phyloP scores from a whole-genome alignment of 225 moss, liverwort and hornwort species.

The Pseudoscleropodium purum region DNA sequence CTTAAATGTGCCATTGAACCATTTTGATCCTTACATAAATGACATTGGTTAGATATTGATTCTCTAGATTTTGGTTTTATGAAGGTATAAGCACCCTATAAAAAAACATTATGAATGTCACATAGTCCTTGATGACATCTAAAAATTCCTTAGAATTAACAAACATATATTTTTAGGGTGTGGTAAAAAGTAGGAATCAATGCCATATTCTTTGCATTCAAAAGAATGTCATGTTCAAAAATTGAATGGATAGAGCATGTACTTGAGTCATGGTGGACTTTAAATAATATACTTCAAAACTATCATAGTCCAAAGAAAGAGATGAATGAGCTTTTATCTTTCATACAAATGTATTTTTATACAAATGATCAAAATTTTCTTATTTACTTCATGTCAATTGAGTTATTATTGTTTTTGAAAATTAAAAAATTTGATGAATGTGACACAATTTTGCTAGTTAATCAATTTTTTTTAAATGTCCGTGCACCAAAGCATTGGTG shows the following conservation, averaged over 20 bases:
- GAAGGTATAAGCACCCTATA: not conserved
- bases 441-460: accelerated
- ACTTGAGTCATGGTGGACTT: not conserved
- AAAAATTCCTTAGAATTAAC: not conserved
- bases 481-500: not conserved
- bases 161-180: not conserved
- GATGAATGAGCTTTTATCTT: not conserved
- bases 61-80: too few relatives aligned
- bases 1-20: too few relatives aligned
- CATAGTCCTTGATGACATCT: not conserved
- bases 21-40: too few relatives aligned
- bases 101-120: not conserved
- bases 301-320: not conserved
- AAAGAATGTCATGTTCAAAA: not conserved
- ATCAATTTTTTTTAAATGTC: not conserved
- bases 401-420: not conserved
- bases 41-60: too few relatives aligned
- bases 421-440: not conserved
- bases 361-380: not conserved
- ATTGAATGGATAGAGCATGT: not conserved
- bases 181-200: not conserved
- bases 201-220: not conserved
- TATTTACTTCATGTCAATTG: not conserved
- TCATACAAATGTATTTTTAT: not conserved
- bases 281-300: not conserved